Evolutionary conservation across 305 asterid genomes (phyloP).

Genomic region (Fraxinus paxiana): DNA sequence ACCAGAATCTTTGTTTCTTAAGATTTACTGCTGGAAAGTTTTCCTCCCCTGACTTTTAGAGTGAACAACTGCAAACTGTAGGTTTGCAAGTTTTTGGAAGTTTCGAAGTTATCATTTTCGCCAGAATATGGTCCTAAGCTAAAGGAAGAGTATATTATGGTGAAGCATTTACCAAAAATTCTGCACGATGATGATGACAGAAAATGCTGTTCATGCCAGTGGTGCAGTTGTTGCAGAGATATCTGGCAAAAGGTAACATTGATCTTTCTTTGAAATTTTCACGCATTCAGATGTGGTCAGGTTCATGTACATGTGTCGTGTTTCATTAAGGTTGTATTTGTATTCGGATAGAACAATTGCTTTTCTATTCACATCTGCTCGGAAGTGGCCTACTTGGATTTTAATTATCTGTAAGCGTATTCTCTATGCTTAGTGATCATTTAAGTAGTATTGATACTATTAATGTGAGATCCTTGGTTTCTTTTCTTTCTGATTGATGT

Average conservation of each 20-base stretch:
- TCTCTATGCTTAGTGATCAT: not conserved
- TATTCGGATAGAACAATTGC: not conserved
- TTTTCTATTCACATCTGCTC: not conserved
- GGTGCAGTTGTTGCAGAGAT: conserved; percentile 88
- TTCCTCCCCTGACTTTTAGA: conserved; percentile 19
- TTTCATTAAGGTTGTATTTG: not conserved
- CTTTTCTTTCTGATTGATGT: not conserved
- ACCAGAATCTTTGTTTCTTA: not conserved
- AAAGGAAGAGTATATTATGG: conserved; percentile 91
- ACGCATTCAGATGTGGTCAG: not conserved
- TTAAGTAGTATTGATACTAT: not conserved
- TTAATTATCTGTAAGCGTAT: not conserved
- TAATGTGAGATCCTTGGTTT: not conserved
- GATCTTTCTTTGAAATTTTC: not conserved
- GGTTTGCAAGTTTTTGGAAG: conserved; percentile 97
- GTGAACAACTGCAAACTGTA: conserved; percentile 26
- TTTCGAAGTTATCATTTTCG: conserved; percentile 83
- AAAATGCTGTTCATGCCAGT: conserved; percentile 65
- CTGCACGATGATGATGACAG: conserved; percentile 36
- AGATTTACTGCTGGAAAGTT: conserved; percentile 11
- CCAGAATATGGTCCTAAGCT: conserved; percentile 93
- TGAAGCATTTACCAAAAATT: conserved; percentile 81
- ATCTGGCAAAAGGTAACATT: conserved; percentile 70
- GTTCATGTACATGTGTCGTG: not conserved
- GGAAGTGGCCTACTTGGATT: not conserved